Evolutionary conservation across 805 yeast genomes (phyloP).

Genomic region (Sugiyamaella americana): DNA sequence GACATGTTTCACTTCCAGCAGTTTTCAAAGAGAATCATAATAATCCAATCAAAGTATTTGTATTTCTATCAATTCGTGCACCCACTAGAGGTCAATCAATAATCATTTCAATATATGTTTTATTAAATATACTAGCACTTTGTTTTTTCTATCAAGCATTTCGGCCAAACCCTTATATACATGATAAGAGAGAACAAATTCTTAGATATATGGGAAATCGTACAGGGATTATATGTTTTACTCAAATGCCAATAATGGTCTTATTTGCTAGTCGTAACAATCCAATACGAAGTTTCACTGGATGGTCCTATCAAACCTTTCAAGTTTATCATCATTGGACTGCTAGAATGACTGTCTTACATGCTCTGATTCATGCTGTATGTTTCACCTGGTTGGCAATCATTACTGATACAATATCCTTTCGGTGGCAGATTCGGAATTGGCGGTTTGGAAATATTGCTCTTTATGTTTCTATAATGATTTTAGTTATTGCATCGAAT

Average conservation of each 20-base stretch:
- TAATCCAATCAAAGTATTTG: slow-evolving; percentile 22
- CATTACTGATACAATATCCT: slow-evolving; percentile 14
- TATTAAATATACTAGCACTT: slow-evolving; percentile 28
- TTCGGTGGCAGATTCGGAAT: slow-evolving; percentile 28
- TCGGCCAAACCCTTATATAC: slow-evolving; percentile 16
- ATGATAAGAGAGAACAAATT: slow-evolving; percentile 13
- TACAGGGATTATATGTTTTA: slow-evolving; percentile 22
- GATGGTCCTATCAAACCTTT: slow-evolving; percentile 57
- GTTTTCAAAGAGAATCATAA: slow-evolving; percentile 26
- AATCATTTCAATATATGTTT: slow-evolving; percentile 32
- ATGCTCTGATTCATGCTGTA: slow-evolving; percentile 24
- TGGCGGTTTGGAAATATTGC: slow-evolving; percentile 42
- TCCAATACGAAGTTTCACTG: slow-evolving; percentile 53
- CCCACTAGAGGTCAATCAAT: slow-evolving; percentile 42
- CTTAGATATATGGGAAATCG: slow-evolving; percentile 20
- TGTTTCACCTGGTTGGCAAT: slow-evolving; percentile 17
- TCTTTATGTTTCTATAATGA: slow-evolving; percentile 36
- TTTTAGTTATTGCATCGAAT: slow-evolving; percentile 43
- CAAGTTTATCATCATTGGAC: slow-evolving; percentile 48
- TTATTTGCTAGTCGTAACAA: slow-evolving; percentile 65
- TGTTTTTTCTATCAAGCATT: slow-evolving; percentile 21
- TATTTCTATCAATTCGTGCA: slow-evolving; percentile 19
- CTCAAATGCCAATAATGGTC: slow-evolving; percentile 26
- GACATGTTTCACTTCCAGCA: slow-evolving; percentile 31
- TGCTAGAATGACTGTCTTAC: slow-evolving; percentile 23